These are phyloP conservation scores for Populus trichocarpa DNA, from an alignment of 441 rosid species.

Conservation along the genomic window DNA sequence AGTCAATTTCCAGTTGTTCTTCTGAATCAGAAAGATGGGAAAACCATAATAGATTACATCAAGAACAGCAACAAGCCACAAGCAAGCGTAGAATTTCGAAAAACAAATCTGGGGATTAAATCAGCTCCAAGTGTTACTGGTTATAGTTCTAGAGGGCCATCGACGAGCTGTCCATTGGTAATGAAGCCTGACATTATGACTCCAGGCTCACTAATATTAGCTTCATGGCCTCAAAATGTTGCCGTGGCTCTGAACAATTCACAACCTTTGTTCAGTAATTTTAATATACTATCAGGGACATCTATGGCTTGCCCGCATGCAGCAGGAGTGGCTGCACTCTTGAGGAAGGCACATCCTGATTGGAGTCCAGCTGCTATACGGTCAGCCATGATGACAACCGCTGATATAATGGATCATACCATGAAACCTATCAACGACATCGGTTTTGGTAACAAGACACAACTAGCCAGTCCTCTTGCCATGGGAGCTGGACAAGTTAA, in stretches of 20 bases:
- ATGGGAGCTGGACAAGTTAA: conserved; percentile 78
- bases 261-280: conserved; percentile 16
- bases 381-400: conserved; percentile 84
- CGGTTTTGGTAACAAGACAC: conserved; percentile 43
- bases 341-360: conserved; percentile 52
- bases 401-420: conserved; percentile 49
- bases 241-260: conserved; percentile 16
- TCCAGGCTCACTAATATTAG: conserved; percentile 76
- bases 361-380: conserved; percentile 82
- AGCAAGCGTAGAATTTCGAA: conserved; percentile 39
- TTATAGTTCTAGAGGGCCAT: conserved; percentile 50
- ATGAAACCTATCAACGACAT: conserved; percentile 35
- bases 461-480: conserved; percentile 45
- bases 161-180: conserved; percentile 43
- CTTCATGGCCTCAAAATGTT: conserved; percentile 63
- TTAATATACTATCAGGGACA: conserved; percentile 64
- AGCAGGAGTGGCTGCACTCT: conserved; percentile 73
- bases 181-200: conserved; percentile 77
- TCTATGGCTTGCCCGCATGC: conserved; percentile 95
- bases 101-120: conserved; percentile 33
- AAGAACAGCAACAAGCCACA: not conserved
- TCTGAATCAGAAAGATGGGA: not conserved
- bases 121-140: conserved; percentile 41
- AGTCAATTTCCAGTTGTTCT: conserved; percentile 9
- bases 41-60: not conserved